Base-by-base conservation (phyloP, 306 rosid species). In the Cyclanthera cordifolia region DNA sequence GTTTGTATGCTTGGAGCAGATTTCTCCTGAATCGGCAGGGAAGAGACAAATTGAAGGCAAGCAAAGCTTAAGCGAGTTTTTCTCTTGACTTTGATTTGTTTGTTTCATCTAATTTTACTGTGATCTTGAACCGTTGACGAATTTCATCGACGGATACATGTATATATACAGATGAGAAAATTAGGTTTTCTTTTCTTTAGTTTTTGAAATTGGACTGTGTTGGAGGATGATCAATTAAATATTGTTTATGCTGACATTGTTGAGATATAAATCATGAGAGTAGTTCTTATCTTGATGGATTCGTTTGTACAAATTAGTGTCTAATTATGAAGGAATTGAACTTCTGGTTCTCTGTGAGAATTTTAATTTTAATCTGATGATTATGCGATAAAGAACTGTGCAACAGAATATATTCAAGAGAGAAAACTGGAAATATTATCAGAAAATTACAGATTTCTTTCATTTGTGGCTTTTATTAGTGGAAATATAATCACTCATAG, bases 1-100 rank as follows among this genome's bases (percentile, higher is more conserved):
- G 17, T 41, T 63, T 20, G 34, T 43, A n/a, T 12, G 69, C 69
- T 27, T 24, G 21, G 6, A 45, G 37, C 16, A 43, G 53, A 65
- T 65, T 63, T 24, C 53, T 45, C 70, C 20, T 65, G 14, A 49
- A 16, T 57, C 70, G 70, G 53, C 37, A 45, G 53, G 8, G 70
- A 24, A 64, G 52, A 21, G 34, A 12, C 20, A 64, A 43, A 64
- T 64, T 21, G 52, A 64, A 65, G 68, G 30, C 68, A 61, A 19
- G 67, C n/a, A 39, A 19, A 43, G 15, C 51, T 15, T 14, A 15
- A 45, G 1, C 37, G 21, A 43, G 52, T 12, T 56, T 56, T 55
- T 41, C 53, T 63, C 52, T 39, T 30, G 17, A 63, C 32, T 63
- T 64, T 41, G 17, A 20, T 11, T 63, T 63, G 16, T 17, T 56